These are phyloP conservation scores for Talaromyces thailandensis DNA, from an alignment of 495 filamentous ascomycete species.

Conservation along the genomic window DNA sequence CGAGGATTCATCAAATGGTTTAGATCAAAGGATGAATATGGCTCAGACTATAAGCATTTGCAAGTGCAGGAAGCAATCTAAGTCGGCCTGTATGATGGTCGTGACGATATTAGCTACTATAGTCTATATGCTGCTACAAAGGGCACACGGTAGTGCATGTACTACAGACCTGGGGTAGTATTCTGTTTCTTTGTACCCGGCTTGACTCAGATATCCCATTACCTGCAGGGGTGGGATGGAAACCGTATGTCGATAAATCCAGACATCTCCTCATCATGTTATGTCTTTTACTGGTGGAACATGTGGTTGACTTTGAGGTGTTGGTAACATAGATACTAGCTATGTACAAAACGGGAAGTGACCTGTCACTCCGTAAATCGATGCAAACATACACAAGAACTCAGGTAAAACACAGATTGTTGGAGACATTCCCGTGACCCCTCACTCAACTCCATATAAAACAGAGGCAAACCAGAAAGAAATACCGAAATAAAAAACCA, in stretches of 20 bases:
- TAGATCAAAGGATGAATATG: neutral
- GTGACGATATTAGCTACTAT: neutral
- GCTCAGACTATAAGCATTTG: neutral
- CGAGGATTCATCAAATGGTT: neutral
- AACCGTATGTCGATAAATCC: neutral
- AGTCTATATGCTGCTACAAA: neutral
- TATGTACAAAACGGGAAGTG: neutral
- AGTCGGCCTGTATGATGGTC: too few species aligned
- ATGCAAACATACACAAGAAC: constrained; percentile 1
- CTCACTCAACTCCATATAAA: neutral
- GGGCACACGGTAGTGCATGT: neutral
- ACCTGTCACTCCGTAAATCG: neutral
- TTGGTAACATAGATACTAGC: neutral
- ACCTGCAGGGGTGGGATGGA: neutral
- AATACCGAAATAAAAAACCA: constrained; percentile 2
- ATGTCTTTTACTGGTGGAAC: neutral
- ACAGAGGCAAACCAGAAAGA: neutral
- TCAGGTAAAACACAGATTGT: neutral
- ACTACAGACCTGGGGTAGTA: neutral
- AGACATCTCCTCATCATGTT: neutral
- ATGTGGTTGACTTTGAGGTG: neutral
- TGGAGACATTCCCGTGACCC: neutral
- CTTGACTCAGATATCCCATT: neutral
- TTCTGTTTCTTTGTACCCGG: neutral
- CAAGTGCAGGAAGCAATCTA: neutral